Evolutionary conservation across 345 rosid genomes (phyloP), one percentile per base, ranked within the genome.

Genomic region (Theobroma cacao): DNA sequence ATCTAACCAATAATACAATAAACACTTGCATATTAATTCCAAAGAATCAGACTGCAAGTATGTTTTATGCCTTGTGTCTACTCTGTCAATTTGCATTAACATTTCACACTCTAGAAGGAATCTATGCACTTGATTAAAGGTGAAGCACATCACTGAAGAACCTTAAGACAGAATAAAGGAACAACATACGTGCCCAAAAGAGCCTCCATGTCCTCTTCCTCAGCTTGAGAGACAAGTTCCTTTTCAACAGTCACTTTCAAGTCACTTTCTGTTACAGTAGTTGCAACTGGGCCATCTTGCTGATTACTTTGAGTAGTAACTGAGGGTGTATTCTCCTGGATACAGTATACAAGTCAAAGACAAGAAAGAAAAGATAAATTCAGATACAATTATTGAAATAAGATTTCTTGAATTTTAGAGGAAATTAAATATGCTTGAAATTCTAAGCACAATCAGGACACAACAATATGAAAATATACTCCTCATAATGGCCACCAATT

Each of bases 181-280:
- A 84, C 69, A 66, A 89, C 97, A 69, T 90, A 94, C 98, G 94
- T 91, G 84, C 93, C 98, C 79, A 96, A 85, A 64, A 96, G 95
- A 81, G 98, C 97, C 87, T 96, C 98, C 94, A 94, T 94, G 79
- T 96, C 99, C 85, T 95, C 98, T 88, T 95, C 98, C 89, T 96
- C 98, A 1, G 91, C 99, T 85, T 96, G 99, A 67, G 98, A 94
- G 78, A 97, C 99, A 40, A 97, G 90, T 76, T 92, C 99, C 77
- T 82, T 92, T 85, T 97, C 99, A 84, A 97, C 97, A 78, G 89
- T 94, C 73, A 96, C 98, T 86, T 92, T 90, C 86, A 93, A 69
- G 69, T 92, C 97, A 78, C 81, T 87, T 90, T 90, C 97, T 69
- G 88, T 77, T 63, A 83, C 88, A 69, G 86, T 33, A 85, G 89